Evolutionary conservation across 176 grass and related monocot genomes (phyloP), one percentile per base, ranked within the genome.

Genomic region (Calamus simplicifolius): DNA sequence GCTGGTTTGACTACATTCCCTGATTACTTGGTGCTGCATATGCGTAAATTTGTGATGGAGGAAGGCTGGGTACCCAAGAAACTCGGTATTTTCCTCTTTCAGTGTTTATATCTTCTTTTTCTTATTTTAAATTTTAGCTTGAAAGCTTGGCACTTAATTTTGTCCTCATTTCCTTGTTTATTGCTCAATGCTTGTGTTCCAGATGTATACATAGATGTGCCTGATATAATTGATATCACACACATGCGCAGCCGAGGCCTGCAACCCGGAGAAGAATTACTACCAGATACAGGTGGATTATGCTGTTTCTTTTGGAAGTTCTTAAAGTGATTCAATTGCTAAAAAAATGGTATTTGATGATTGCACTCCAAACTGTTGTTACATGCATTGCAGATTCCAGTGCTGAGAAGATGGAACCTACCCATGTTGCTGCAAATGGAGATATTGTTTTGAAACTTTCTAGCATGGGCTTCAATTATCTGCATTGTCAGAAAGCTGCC

Each of bases 31-130:
- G 84, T 98, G 48, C 66, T 98, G 56, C 93, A 98, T 67, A 98
- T 98, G 93, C 81, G 93, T 5, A 98, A 98, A 62, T 98, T 92
- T 76, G 87, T 92, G 61, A 92, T 98, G 93, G 93, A 83, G 67
- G 84, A 69, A 73, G 84, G 93, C 77, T 98, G 93, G 87, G 93
- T 98, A 62, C 93, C 84, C 52, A 92, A 98, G 73, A 98, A 98
- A 75, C 84, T 98, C 5, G 88, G 93, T 92, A 92, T 38, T 63
- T 55, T 31, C 29, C 38, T 62, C 18, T 16, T 63, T 35, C 31
- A 35, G 6, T 35, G 31, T 35, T 35, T 35, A 8, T 8, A 27
- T 27, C 25, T 28, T 1, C 1, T 49, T 60, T 31, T n/a, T 29
- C 51, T 12, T n/a, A 35, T 52, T 59, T 64, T 48, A 3, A n/a